Evolutionary conservation across 495 filamentous ascomycete species (phyloP).

Genomic region (Thozetella sp.): DNA sequence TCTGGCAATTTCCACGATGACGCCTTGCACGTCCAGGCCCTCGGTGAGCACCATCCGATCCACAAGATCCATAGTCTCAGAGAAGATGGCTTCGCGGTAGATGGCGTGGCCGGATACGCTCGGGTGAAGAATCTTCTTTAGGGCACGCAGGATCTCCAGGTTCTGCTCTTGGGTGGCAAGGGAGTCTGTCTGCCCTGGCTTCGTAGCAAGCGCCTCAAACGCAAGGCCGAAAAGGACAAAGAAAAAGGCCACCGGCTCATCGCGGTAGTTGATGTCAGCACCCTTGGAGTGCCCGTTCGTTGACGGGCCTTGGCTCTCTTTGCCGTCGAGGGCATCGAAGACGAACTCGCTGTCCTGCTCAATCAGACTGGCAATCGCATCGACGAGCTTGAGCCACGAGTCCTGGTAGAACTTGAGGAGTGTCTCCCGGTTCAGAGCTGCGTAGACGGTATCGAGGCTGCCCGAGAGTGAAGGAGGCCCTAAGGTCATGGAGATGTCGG

Average conservation of each 20-base stretch:
- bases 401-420: slow-evolving; percentile 96
- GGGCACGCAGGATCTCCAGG: slow-evolving; percentile 83
- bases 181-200: slow-evolving; percentile 67
- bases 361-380: slow-evolving; percentile 96
- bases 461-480: slow-evolving; percentile 74
- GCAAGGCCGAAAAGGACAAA: slow-evolving; percentile 97
- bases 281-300: slow-evolving; percentile 52
- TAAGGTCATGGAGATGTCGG: slow-evolving; percentile 88
- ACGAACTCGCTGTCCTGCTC: slow-evolving; percentile 97
- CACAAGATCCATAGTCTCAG: slow-evolving; percentile 94
- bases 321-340: slow-evolving; percentile 93
- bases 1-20: slow-evolving; percentile 90
- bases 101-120: slow-evolving; percentile 96
- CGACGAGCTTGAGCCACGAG: slow-evolving; percentile 93
- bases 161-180: slow-evolving; percentile 78
- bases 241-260: slow-evolving; percentile 98
- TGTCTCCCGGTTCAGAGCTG: slow-evolving; percentile 91
- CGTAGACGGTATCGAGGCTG: slow-evolving; percentile 87
- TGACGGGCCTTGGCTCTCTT: slow-evolving; percentile 55
- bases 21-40: slow-evolving; percentile 81
- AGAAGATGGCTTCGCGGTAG: slow-evolving; percentile 93
- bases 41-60: slow-evolving; percentile 94
- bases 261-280: slow-evolving; percentile 91
- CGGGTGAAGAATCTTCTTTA: slow-evolving; percentile 93
- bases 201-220: slow-evolving; percentile 89